A percentile compares a stretch with the other conserved stretches of the same genome.
phyloP scores from a whole-genome alignment of 768 basidiomycete genomes.

The Mrakia gelida region DNA sequence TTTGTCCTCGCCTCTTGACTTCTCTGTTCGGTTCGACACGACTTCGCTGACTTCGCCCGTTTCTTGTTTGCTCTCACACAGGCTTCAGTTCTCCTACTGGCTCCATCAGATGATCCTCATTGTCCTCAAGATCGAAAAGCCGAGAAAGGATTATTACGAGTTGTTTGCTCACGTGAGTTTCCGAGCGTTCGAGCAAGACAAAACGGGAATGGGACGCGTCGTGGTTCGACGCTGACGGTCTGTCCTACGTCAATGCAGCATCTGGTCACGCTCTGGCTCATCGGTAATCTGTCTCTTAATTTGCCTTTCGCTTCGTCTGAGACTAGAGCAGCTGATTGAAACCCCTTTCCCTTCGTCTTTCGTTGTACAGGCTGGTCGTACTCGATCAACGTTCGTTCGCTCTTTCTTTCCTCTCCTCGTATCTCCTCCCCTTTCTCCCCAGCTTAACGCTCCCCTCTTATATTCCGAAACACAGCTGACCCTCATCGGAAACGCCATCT shows the following conservation, averaged over 20 bases:
- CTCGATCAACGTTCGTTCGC: constrained; percentile 26
- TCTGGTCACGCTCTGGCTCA: constrained; percentile 87
- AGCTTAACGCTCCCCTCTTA: not conserved
- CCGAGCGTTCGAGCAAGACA: too few species aligned
- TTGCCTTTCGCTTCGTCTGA: not conserved
- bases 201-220: too few species aligned
- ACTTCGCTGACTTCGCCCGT: too few species aligned
- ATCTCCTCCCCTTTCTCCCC: not conserved
- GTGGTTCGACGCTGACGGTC: not conserved
- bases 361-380: constrained; percentile 25
- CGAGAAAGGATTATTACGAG: constrained; percentile 83
- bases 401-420: too few species aligned
- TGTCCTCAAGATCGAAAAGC: constrained; percentile 81
- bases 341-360: not conserved
- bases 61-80: too few species aligned
- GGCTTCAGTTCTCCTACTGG: constrained; percentile 87
- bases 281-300: constrained; percentile 51
- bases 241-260: constrained; percentile 49
- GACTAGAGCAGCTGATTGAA: too few species aligned
- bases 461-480: constrained; percentile 63
- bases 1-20: too few species aligned
- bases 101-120: constrained; percentile 85
- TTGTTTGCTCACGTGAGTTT: constrained; percentile 65
- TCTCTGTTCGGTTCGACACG: too few species aligned
- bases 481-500: constrained; percentile 82